Conservation (phyloP, 1,284 basidiomycete species). For the Irpex sp. region DNA sequence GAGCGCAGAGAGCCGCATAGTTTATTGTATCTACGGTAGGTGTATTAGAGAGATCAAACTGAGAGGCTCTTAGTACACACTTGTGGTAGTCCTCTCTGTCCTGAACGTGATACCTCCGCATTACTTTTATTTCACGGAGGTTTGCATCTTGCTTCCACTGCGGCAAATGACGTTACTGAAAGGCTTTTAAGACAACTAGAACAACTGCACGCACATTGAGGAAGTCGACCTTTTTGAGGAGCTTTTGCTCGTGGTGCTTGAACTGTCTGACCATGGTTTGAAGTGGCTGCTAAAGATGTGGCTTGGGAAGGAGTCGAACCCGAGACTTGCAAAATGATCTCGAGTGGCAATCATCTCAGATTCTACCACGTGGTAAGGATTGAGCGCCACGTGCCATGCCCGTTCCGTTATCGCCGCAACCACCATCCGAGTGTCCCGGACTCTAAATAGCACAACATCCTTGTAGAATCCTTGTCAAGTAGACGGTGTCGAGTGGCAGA, state of each 20-base stretch:
- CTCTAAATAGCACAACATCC: too few relatives aligned
- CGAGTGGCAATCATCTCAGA: background rate
- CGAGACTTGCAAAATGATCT: background rate
- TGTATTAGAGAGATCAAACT: constrained; percentile 4
- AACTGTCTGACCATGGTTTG: constrained; percentile 77
- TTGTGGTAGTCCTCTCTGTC: constrained; percentile 96
- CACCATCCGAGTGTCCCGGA: too few relatives aligned
- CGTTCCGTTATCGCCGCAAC: too few relatives aligned
- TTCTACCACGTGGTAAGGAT: background rate
- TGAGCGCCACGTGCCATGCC: too few relatives aligned
- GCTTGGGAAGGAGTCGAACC: background rate
- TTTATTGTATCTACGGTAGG: constrained; percentile 80
- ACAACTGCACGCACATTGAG: constrained; percentile 58
- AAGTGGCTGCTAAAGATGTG: background rate
- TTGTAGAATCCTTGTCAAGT: too few relatives aligned
- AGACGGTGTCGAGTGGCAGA: too few relatives aligned
- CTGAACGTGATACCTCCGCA: constrained; percentile 95
- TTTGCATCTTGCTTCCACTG: constrained; percentile 98
- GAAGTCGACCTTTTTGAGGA: constrained; percentile 95
- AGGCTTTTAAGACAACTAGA: too few relatives aligned
- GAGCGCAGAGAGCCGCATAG: constrained; percentile 87
- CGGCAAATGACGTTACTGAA: background rate
- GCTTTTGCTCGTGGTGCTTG: constrained; percentile 91
- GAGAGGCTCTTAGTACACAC: constrained; percentile 32
- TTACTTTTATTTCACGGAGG: constrained; percentile 89